phyloP scores from a whole-genome alignment of 1,139 yeast species.

The Candida glucosophila region DNA sequence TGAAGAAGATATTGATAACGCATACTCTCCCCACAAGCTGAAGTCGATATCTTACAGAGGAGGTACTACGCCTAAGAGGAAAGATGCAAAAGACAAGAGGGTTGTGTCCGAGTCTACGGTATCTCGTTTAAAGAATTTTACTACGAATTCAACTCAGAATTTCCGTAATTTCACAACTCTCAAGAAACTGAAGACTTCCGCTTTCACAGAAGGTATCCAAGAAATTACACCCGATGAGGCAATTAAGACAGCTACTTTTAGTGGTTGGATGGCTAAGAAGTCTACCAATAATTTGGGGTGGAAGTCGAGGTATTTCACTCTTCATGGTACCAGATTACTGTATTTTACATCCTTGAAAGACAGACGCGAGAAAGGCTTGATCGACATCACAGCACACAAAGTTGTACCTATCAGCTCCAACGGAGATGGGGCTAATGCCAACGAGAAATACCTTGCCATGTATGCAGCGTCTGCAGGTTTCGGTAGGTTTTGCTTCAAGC shows the following conservation, averaged over 20 bases:
- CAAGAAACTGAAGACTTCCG: conserved; percentile 69
- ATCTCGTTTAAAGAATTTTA: conserved; percentile 30
- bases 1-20: conserved; percentile 26
- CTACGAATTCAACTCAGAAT: conserved; percentile 37
- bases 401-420: conserved; percentile 54
- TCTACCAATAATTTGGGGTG: conserved; percentile 80
- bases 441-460: conserved; percentile 72
- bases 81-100: conserved; percentile 21
- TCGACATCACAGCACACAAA: conserved; percentile 91
- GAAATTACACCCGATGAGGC: conserved; percentile 72
- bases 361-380: conserved; percentile 79
- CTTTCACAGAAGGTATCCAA: conserved; percentile 88
- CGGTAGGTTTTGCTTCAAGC: conserved; percentile 85
- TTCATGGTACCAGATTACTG: conserved; percentile 88
- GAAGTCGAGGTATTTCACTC: conserved; percentile 82
- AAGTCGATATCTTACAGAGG: conserved; percentile 15
- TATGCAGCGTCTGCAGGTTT: conserved; percentile 92
- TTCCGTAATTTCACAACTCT: conserved; percentile 34
- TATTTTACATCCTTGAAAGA: conserved; percentile 80
- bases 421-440: conserved; percentile 52
- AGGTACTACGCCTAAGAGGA: conserved; percentile 5
- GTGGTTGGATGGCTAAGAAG: conserved; percentile 95
- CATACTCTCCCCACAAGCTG: conserved; percentile 32
- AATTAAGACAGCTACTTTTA: conserved; percentile 60
- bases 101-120: conserved; percentile 24